Base-by-base conservation (phyloP, 2,329 filamentous ascomycete species). In the Alternaria triticimaculans region DNA sequence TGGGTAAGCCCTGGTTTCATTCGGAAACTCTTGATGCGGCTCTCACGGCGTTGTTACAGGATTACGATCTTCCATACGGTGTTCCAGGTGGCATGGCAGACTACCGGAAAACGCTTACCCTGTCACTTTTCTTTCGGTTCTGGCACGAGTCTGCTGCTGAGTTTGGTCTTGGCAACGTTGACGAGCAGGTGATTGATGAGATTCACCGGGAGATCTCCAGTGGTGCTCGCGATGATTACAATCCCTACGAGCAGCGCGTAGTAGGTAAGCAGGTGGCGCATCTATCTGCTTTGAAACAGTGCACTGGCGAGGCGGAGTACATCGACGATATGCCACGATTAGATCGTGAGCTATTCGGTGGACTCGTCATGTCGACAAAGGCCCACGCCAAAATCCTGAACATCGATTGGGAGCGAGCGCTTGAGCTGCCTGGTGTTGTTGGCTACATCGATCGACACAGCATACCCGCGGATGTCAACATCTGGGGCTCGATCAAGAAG, bases 61-160 rank as follows among this genome's bases (percentile, higher is more conserved):
- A 98, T 73, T 98, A 97, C 74, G 87, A 96, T 74, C 86, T 98
- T 33, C 85, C 87, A 3, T 98, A 95, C 72, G 89, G 92, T 57
- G 96, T 98, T 0, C 95, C 94, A 0, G 95, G 96, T 67, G 95
- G 95, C 23, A 98, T 98, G 96, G 94, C 95, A 0, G 96, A 93
- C 2, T 98, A 97, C 76, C 87, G 95, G 28, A 96, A 94, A 77
- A 92, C 94, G 1, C 83, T 98, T 11, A 94, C 95, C 0, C 83
- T 97, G 55, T 92, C 94, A 1, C 94, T 98, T 82, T 98, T 98
- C 81, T 97, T 97, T 80, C 89, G 93, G n/a, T 98, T 97, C 80
- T 97, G 97, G 79, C 92, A 98, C 73, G 94, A 98, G 62, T 87
- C 94, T 0, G 84, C 97, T 37, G 86, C 88, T 0, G 86, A 86